phyloP scores from a whole-genome alignment of 2,329 filamentous ascomycete species.

The Sphaerulina musiva region DNA sequence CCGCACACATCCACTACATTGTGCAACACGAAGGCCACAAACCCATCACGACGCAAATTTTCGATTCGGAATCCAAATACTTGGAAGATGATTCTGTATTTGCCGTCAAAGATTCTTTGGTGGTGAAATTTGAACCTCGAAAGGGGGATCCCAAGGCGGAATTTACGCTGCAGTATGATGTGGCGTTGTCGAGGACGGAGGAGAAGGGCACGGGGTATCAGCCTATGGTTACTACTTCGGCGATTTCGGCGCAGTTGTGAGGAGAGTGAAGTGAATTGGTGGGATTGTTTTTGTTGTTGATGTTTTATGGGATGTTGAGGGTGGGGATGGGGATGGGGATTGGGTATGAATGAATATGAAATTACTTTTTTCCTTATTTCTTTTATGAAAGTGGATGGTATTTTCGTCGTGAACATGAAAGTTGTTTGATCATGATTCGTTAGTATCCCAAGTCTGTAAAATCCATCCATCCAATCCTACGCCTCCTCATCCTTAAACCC shows the following conservation, averaged over 20 bases:
- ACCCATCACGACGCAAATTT: slow-evolving; percentile 70
- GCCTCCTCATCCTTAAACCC: slow-evolving; percentile 21
- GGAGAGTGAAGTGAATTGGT: neutral
- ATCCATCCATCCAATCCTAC: neutral
- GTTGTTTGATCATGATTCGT: no score
- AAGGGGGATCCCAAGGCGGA: slow-evolving; percentile 41
- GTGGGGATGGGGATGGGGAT: no score
- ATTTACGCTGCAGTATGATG: slow-evolving; percentile 18
- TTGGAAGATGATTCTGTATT: slow-evolving; percentile 18
- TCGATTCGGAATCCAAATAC: slow-evolving; percentile 44
- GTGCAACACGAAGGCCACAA: slow-evolving; percentile 51
- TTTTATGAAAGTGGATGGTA: no score
- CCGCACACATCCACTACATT: slow-evolving; percentile 54
- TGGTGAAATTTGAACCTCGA: slow-evolving; percentile 52
- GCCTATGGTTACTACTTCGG: slow-evolving; percentile 6
- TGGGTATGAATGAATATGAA: no score
- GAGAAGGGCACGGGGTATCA: slow-evolving; percentile 6
- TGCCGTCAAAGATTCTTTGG: slow-evolving; percentile 41
- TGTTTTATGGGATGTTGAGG: no score
- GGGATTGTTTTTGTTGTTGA: no score
- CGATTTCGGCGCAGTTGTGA: neutral
- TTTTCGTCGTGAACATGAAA: no score
- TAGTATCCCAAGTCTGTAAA: no score
- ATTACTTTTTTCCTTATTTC: no score
- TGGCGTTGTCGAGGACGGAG: slow-evolving; percentile 25